Evolutionary conservation across 805 yeast genomes (phyloP).

Genomic region (Teunomyces funiuensis): DNA sequence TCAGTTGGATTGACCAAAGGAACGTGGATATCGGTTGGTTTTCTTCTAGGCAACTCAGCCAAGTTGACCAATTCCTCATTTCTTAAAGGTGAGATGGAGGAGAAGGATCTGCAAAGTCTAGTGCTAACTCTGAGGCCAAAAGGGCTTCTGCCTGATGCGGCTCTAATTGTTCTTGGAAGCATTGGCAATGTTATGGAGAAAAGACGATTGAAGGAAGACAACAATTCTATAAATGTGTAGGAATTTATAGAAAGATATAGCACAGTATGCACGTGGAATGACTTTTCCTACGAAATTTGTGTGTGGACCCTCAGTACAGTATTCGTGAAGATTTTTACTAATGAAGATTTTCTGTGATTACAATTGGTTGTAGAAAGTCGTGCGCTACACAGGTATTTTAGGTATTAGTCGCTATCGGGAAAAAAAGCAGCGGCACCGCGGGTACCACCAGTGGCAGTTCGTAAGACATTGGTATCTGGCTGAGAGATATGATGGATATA

Average conservation of each 20-base stretch:
- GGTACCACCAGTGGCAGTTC: no score
- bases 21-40: constrained; percentile 30
- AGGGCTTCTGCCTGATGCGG: constrained; percentile 6
- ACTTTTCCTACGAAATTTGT: not conserved
- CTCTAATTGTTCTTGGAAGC: constrained; percentile 6
- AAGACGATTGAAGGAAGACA: not conserved
- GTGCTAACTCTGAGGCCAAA: constrained; percentile 3
- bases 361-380: constrained; percentile 4
- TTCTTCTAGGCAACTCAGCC: constrained; percentile 38
- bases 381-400: not conserved
- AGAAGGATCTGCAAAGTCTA: constrained; percentile 17
- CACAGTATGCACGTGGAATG: not conserved
- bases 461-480: no score
- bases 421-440: not conserved
- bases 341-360: constrained; percentile 2
- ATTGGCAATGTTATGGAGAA: not conserved
- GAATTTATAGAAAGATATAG: not conserved
- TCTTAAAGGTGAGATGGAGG: constrained; percentile 12
- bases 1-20: constrained; percentile 79
- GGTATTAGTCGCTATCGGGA: not conserved
- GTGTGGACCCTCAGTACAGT: not conserved
- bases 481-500: no score
- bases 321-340: not conserved
- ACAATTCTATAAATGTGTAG: not conserved
- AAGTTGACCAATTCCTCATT: constrained; percentile 34